These are phyloP conservation scores for Beauveria pseudobassiana DNA, from an alignment of 2,329 filamentous ascomycete species.

Conservation along the genomic window DNA sequence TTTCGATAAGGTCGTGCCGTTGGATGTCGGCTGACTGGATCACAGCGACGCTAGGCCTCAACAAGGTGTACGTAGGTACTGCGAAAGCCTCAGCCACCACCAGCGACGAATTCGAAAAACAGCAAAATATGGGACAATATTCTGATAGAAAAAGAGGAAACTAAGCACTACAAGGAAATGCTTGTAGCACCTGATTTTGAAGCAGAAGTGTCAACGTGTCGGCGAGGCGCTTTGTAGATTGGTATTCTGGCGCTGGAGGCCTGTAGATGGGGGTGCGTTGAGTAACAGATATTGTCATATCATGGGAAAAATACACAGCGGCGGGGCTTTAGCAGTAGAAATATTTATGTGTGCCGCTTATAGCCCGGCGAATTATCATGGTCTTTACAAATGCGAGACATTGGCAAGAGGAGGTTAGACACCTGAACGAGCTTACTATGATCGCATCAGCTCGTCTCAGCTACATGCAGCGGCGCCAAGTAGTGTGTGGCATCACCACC, in stretches of 20 bases:
- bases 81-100: neutral
- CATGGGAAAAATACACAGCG: neutral
- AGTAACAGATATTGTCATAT: neutral
- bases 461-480: neutral
- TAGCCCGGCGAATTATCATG: neutral
- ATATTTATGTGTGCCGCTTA: neutral
- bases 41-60: neutral
- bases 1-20: neutral
- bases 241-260: neutral
- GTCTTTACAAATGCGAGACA: neutral
- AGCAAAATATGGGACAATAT: neutral
- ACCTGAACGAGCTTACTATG: neutral
- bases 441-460: neutral
- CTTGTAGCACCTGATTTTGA: neutral
- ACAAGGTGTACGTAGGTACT: neutral
- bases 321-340: neutral
- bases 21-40: constrained; percentile 7
- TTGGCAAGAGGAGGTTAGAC: neutral
- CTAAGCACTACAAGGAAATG: neutral
- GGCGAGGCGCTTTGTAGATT: neutral
- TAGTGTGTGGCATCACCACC: neutral
- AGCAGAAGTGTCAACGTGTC: neutral
- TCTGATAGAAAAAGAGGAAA: neutral
- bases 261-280: neutral
- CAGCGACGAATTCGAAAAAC: neutral